Conservation (phyloP, 139 green algal species). For the Tetraselmis striata region DNA sequence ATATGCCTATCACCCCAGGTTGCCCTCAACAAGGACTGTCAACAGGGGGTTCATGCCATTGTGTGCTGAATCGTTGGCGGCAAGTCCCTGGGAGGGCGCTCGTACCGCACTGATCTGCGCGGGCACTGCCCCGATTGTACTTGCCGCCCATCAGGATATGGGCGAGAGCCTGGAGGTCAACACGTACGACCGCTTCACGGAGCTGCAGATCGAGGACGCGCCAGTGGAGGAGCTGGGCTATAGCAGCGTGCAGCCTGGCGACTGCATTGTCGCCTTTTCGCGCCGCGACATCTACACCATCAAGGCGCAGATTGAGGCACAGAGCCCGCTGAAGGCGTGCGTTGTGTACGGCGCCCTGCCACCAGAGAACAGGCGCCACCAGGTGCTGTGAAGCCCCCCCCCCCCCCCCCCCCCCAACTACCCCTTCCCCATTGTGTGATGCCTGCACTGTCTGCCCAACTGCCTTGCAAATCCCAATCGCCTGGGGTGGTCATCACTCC, state of each 20-base stretch:
- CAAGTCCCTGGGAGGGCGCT: no score
- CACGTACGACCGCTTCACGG: constrained; percentile 62
- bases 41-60: no score
- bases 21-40: no score
- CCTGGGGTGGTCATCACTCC: no score
- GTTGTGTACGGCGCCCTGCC: constrained; percentile 87
- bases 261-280: constrained; percentile 93
- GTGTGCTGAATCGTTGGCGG: no score
- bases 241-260: constrained; percentile 57
- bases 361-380: constrained; percentile 69
- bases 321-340: constrained; percentile 31
- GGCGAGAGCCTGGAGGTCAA: constrained; percentile 30
- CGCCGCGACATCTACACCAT: constrained; percentile 71
- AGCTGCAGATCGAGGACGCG: constrained; percentile 42
- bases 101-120: no score
- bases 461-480: no score
- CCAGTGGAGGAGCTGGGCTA: constrained; percentile 21
- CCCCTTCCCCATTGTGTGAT: no score
- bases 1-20: no score
- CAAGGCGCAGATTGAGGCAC: constrained; percentile 52
- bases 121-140: no score
- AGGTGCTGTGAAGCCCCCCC: constrained; percentile 25
- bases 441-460: no score
- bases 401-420: neutral
- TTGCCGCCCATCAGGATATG: neutral